Percentiles rank a stretch among this genome's conserved stretches.
Conservation (phyloP, 805 yeast genomes). For the Kodamaea kaohsiungensis region DNA sequence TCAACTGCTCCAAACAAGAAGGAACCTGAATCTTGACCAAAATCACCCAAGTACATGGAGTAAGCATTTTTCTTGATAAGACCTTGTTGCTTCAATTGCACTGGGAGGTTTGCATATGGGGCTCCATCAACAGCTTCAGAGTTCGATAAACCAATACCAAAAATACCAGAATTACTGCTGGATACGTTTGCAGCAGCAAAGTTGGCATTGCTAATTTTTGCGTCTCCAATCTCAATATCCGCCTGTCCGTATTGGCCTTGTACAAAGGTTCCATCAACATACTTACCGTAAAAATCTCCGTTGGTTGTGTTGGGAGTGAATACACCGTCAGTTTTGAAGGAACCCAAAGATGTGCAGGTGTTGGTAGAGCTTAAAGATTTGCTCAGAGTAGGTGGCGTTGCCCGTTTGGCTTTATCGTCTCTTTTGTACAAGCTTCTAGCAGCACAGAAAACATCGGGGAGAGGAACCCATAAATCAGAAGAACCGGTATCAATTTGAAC, state of each 20-base stretch:
- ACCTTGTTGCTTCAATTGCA: slow-evolving; percentile 24
- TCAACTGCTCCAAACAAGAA: slow-evolving; percentile 75
- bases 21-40: slow-evolving; percentile 26
- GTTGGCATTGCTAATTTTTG: background rate
- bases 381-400: background rate
- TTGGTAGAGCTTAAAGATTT: too few species aligned
- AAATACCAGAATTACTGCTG: background rate
- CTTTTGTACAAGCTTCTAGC: background rate
- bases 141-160: background rate
- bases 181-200: background rate
- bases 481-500: background rate
- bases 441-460: background rate
- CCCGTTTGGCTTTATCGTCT: background rate
- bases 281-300: background rate
- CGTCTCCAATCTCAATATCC: background rate
- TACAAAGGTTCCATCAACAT: background rate
- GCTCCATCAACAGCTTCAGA: background rate
- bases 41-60: slow-evolving; percentile 17
- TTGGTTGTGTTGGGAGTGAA: slow-evolving; percentile 37
- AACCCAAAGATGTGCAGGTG: slow-evolving; percentile 29
- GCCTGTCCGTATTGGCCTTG: background rate
- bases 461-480: background rate
- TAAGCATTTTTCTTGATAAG: slow-evolving; percentile 11
- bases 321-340: slow-evolving; percentile 45
- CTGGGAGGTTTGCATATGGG: slow-evolving; percentile 43